Base-by-base conservation (phyloP, 2,329 filamentous ascomycete genomes). In the Pestalotiopsis fici region DNA sequence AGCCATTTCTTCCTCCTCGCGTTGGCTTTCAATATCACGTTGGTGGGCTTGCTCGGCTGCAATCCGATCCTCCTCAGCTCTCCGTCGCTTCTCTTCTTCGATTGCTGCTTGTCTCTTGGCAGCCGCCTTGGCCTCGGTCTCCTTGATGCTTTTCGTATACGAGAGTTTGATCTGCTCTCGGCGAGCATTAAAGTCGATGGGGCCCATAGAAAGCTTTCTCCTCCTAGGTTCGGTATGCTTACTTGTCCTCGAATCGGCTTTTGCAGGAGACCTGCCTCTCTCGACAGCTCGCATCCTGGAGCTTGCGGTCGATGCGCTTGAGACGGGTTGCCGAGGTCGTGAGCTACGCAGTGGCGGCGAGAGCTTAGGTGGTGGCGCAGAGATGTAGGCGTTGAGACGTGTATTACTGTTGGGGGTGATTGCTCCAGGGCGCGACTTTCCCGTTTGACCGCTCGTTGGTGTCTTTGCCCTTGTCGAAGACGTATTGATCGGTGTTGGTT, bases 261-360 rank as follows among this genome's bases (percentile, higher is more conserved):
- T 74, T 18, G 67, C 73, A n/a, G 84, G 80, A 4, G 84, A 83
- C 62, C 77, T 80, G 21, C 88, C 83, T 60, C 86, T 84, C 68
- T 92, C 91, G 4, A 86, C 83, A 61, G 88, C 86, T 76, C 86
- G 91, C 73, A 90, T 87, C 67, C 91, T 88, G 43, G 91, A 92
- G 65, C 90, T 88, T 37, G 90, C 84, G n/a, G 91, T 92, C 2
- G 87, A 87, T n/a, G 91, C 91, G 65, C 88, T 84, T 11, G 93
- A 93, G 25, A 97, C 90, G 9, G 92, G 91, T 74, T 93, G 91
- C 64, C 93, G 86, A n/a, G 93, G 93, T 55, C 93, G 86, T 55
- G 93, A 96, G 75, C 93, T 96, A 75, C 94, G 88, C 61, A 97
- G 82, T 11, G 91, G 89, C 3, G 94, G 93, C 1, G 94, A 97